Evolutionary conservation across 2,329 filamentous ascomycete species (phyloP).

Genomic region (Alternaria infectoria): DNA sequence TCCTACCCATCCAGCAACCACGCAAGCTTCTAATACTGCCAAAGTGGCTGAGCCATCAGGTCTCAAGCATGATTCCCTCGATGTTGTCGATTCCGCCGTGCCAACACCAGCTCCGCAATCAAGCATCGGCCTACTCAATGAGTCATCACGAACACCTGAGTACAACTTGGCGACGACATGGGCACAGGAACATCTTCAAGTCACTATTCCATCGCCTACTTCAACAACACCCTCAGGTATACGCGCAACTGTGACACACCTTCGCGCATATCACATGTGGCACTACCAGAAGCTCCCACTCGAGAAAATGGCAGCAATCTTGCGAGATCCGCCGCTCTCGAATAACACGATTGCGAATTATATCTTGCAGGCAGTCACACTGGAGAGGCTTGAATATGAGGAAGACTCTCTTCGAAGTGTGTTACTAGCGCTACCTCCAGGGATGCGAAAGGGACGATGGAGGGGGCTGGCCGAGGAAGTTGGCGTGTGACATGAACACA

Average conservation of each 20-base stretch:
- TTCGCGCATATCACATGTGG: conserved; percentile 46
- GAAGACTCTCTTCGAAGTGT: conserved; percentile 26
- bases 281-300: conserved; percentile 33
- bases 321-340: conserved; percentile 40
- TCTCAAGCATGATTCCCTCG: background rate
- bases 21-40: background rate
- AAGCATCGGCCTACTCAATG: background rate
- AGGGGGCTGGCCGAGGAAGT: conserved; percentile 31
- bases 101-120: background rate
- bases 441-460: conserved; percentile 34
- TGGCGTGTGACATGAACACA: conserved; percentile 10
- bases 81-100: background rate
- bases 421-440: conserved; percentile 27
- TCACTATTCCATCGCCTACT: conserved; percentile 34
- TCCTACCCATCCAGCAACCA: background rate
- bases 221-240: conserved; percentile 27
- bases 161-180: conserved; percentile 36
- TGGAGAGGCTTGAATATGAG: conserved; percentile 39
- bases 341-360: conserved; percentile 37
- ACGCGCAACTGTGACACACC: conserved; percentile 38
- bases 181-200: conserved; percentile 36
- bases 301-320: conserved; percentile 25
- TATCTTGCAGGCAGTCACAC: conserved; percentile 37
- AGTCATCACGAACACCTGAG: conserved; percentile 20
- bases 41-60: background rate